phyloP scores from a whole-genome alignment of 129 eudicot species.

The Oenanthe sinensis region DNA sequence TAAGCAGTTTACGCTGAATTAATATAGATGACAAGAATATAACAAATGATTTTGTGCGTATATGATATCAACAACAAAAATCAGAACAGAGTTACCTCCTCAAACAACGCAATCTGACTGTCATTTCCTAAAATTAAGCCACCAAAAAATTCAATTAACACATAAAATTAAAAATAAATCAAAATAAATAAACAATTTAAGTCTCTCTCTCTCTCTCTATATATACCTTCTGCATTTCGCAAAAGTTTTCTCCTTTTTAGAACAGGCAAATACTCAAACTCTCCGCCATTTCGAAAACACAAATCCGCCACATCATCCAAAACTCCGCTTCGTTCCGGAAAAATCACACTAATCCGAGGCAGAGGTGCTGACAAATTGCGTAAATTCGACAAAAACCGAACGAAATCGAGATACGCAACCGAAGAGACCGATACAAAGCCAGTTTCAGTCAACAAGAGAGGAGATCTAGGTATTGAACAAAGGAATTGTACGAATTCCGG shows the following conservation, averaged over 20 bases:
- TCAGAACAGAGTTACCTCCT: constrained; percentile 27
- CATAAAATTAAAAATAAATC: neutral
- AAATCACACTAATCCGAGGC: constrained; percentile 17
- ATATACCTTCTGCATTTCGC: constrained; percentile 20
- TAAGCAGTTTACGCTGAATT: neutral
- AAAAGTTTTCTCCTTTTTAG: constrained; percentile 15
- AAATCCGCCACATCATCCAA: constrained; percentile 21
- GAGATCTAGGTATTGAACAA: constrained; percentile 59
- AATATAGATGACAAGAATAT: neutral
- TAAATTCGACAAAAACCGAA: constrained; percentile 26
- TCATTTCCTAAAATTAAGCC: neutral
- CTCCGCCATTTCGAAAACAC: constrained; percentile 37
- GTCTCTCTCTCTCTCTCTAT: too few species aligned
- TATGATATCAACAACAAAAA: neutral
- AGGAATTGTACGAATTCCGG: constrained; percentile 40
- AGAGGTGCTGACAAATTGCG: constrained; percentile 13
- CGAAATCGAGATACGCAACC: constrained; percentile 25
- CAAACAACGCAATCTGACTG: constrained; percentile 15
- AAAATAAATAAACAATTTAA: neutral
- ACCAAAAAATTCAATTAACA: neutral
- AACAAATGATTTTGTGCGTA: neutral
- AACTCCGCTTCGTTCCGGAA: constrained; percentile 11
- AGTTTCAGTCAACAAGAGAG: constrained; percentile 30
- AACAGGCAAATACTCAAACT: constrained; percentile 11
- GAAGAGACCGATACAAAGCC: constrained; percentile 39